Conservation (phyloP, 495 filamentous ascomycete genomes). For the Talaromyces adpressus region DNA sequence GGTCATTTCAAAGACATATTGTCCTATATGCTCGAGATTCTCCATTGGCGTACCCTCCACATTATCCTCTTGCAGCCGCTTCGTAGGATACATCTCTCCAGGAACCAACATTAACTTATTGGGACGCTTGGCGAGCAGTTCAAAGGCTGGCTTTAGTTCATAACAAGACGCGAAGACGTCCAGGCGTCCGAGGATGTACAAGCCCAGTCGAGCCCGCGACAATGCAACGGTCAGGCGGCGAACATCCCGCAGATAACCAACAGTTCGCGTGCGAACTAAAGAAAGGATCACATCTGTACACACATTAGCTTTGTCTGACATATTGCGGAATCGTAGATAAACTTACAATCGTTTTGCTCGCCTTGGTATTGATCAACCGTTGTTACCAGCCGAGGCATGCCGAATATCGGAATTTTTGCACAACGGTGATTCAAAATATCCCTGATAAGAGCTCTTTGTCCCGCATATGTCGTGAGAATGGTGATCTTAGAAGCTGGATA, state of each 20-base stretch:
- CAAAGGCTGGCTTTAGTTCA: constrained; percentile 82
- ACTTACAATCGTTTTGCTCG: constrained; percentile 97
- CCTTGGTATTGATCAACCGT: constrained; percentile 99
- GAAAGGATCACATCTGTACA: constrained; percentile 81
- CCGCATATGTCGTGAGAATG: constrained; percentile 89
- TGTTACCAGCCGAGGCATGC: constrained; percentile 80
- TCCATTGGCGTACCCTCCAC: constrained; percentile 66
- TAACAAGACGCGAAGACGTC: constrained; percentile 84
- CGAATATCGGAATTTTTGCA: constrained; percentile 75
- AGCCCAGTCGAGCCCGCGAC: constrained; percentile 82
- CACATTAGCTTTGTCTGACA: constrained; percentile 14
- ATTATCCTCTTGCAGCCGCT: constrained; percentile 52
- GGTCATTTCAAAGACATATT: constrained; percentile 98
- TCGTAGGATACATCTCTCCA: constrained; percentile 78
- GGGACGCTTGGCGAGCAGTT: constrained; percentile 59
- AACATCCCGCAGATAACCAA: constrained; percentile 92
- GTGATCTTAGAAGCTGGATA: constrained; percentile 90
- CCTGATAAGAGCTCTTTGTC: constrained; percentile 83
- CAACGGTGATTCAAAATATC: constrained; percentile 88
- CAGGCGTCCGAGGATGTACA: constrained; percentile 89
- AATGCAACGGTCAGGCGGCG: constrained; percentile 94
- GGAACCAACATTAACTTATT: constrained; percentile 75
- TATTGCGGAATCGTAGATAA: neutral
- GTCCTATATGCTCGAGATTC: constrained; percentile 86
- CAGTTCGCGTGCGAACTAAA: constrained; percentile 75